Evolutionary conservation across 768 basidiomycete species (phyloP).

Genomic region (Podaxis sp.): DNA sequence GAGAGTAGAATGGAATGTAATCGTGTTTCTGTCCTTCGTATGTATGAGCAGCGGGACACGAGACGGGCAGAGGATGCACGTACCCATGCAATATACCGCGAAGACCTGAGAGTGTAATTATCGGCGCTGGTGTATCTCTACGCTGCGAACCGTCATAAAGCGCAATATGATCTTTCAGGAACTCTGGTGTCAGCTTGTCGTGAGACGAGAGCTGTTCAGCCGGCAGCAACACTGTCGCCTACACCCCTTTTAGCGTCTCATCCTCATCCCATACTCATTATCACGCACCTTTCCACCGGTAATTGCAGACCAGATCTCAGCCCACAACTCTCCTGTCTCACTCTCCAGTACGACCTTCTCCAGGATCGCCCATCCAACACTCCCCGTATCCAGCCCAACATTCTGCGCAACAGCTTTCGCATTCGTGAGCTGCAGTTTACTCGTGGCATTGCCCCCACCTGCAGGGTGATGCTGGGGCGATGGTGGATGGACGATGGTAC

Average conservation of each 20-base stretch:
- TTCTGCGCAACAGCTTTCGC: slow-evolving; percentile 72
- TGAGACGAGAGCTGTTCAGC: slow-evolving; percentile 52
- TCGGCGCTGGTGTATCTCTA: slow-evolving; percentile 33
- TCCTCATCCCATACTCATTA: slow-evolving; percentile 20
- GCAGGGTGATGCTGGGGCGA: slow-evolving; percentile 41
- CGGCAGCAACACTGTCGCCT: slow-evolving; percentile 85
- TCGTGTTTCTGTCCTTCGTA: slow-evolving; percentile 30
- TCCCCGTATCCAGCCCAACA: slow-evolving; percentile 59
- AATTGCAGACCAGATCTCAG: slow-evolving; percentile 64
- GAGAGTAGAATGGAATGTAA: slow-evolving; percentile 45
- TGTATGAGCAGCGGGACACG: slow-evolving; percentile 7
- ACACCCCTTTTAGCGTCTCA: slow-evolving; percentile 5
- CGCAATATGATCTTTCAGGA: slow-evolving; percentile 82
- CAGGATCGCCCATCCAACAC: slow-evolving; percentile 73
- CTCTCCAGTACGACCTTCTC: slow-evolving; percentile 59
- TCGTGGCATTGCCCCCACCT: slow-evolving; percentile 52
- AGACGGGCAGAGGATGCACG: slow-evolving; percentile 22
- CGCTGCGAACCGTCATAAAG: slow-evolving; percentile 56
- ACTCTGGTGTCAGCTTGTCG: slow-evolving; percentile 64
- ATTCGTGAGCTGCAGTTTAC: slow-evolving; percentile 69
- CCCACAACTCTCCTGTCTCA: slow-evolving; percentile 64
- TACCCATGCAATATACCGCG: slow-evolving; percentile 69
- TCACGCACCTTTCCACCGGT: slow-evolving; percentile 62
- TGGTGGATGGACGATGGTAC: slow-evolving; percentile 47
- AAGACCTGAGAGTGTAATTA: slow-evolving; percentile 83